Conservation (phyloP, 352 stramenopile genomes). For the Globisporangium okanoganense region DNA sequence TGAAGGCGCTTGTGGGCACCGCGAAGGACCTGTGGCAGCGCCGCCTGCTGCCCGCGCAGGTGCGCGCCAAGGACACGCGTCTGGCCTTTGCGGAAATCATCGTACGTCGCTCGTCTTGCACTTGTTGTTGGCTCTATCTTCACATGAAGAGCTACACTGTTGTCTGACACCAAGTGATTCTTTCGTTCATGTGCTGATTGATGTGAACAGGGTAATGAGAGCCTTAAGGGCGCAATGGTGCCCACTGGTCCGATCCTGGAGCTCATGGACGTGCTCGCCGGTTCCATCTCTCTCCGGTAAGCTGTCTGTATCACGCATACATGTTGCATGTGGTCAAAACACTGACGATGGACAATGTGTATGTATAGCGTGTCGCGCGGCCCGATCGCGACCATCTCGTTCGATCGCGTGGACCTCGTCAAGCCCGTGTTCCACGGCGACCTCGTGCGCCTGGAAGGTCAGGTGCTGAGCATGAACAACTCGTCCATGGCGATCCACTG, state of each 20-base stretch:
- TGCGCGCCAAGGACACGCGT: constrained; percentile 48
- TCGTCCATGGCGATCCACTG: constrained; percentile 57
- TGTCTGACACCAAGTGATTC: neutral
- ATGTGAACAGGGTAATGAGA: constrained; percentile 35
- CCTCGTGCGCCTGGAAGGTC: constrained; percentile 44
- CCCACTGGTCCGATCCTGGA: constrained; percentile 46
- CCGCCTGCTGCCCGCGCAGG: constrained; percentile 35
- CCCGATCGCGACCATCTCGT: constrained; percentile 43
- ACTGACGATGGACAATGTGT: neutral
- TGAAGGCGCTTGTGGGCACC: constrained; percentile 43
- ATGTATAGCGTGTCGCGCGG: constrained; percentile 28
- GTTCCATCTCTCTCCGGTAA: constrained; percentile 32
- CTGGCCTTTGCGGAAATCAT: constrained; percentile 57
- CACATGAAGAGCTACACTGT: neutral
- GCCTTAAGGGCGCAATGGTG: constrained; percentile 39
- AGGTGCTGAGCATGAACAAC: constrained; percentile 43
- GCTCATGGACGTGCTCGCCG: constrained; percentile 53
- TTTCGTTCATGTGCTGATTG: neutral
- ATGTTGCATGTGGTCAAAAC: neutral
- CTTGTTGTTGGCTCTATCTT: neutral
- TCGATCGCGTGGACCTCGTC: constrained; percentile 51
- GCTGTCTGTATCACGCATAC: neutral
- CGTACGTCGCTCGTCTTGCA: constrained; percentile 18
- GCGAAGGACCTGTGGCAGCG: constrained; percentile 40
- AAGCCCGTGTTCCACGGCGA: constrained; percentile 57